These are phyloP conservation scores for Phytophthora agathidicida DNA, from an alignment of 352 stramenopile species.

Conservation along the genomic window DNA sequence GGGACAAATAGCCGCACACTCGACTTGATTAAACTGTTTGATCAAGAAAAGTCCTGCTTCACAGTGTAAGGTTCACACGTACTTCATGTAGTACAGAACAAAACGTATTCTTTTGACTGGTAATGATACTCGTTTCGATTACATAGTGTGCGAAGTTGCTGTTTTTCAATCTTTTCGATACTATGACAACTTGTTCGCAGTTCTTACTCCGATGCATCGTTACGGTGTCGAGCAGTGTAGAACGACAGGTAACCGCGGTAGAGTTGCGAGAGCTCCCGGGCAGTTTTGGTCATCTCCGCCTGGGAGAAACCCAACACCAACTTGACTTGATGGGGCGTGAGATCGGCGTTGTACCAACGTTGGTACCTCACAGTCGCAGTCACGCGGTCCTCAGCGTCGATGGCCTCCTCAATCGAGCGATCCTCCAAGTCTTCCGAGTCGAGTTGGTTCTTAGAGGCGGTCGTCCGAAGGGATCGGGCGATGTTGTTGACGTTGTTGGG, in stretches of 20 bases:
- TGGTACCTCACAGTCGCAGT: not conserved
- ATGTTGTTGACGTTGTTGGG: not conserved
- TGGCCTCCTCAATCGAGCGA: not conserved
- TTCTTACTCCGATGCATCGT: too few species aligned
- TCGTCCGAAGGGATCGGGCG: conserved; percentile 2
- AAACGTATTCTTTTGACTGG: too few species aligned
- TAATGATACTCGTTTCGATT: too few species aligned
- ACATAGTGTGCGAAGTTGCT: too few species aligned
- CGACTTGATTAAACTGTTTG: too few species aligned
- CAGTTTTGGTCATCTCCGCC: not conserved
- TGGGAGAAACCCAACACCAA: not conserved
- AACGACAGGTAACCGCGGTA: conserved; percentile 24
- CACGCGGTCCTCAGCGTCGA: not conserved
- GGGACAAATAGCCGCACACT: too few species aligned
- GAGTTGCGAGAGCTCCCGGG: conserved; percentile 7
- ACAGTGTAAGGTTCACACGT: too few species aligned
- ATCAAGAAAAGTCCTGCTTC: too few species aligned
- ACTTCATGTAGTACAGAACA: too few species aligned
- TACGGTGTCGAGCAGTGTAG: conserved; percentile 12
- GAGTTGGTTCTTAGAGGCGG: not conserved
- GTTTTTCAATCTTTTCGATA: too few species aligned
- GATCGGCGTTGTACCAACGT: conserved; percentile 9
- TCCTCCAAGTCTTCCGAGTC: conserved; percentile 9
- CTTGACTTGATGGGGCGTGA: conserved; percentile 7
- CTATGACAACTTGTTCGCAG: too few species aligned